These are phyloP conservation scores for Pseudogymnoascus sp. DNA, from an alignment of 2,329 filamentous ascomycete genomes.

Conservation along the genomic window DNA sequence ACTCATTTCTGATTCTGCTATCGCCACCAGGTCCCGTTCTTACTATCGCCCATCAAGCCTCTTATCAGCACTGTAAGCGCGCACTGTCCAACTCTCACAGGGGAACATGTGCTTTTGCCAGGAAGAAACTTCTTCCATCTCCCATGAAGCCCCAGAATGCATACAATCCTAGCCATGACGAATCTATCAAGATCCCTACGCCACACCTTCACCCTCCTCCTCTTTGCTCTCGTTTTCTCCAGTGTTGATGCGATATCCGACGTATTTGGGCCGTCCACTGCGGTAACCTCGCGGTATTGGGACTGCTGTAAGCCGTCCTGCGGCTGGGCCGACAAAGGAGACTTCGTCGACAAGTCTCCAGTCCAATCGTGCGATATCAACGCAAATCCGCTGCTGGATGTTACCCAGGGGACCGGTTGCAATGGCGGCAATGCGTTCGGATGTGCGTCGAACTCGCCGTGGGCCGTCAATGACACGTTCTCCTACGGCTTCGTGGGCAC, in stretches of 20 bases:
- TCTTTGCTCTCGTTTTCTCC: background rate
- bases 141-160: slow-evolving; percentile 7
- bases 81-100: slow-evolving; percentile 7
- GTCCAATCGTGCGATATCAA: slow-evolving; percentile 47
- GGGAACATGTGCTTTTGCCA: slow-evolving; percentile 5
- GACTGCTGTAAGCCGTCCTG: slow-evolving; percentile 68
- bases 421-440: slow-evolving; percentile 43
- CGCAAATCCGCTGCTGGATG: slow-evolving; percentile 45
- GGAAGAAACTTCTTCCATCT: slow-evolving; percentile 7
- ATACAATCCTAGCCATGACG: slow-evolving; percentile 1
- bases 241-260: background rate
- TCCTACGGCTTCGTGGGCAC: slow-evolving; percentile 49
- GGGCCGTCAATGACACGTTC: slow-evolving; percentile 40
- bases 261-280: background rate
- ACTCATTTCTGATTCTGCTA: background rate
- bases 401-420: slow-evolving; percentile 45
- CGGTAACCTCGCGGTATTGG: slow-evolving; percentile 39
- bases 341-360: slow-evolving; percentile 35
- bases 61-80: background rate
- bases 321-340: slow-evolving; percentile 50
- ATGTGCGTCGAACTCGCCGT: slow-evolving; percentile 44
- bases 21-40: no score
- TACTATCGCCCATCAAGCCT: background rate
- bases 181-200: background rate
- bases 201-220: background rate